phyloP scores from a whole-genome alignment of 73 alveolate species.

The Tetrahymena malaccensis region DNA sequence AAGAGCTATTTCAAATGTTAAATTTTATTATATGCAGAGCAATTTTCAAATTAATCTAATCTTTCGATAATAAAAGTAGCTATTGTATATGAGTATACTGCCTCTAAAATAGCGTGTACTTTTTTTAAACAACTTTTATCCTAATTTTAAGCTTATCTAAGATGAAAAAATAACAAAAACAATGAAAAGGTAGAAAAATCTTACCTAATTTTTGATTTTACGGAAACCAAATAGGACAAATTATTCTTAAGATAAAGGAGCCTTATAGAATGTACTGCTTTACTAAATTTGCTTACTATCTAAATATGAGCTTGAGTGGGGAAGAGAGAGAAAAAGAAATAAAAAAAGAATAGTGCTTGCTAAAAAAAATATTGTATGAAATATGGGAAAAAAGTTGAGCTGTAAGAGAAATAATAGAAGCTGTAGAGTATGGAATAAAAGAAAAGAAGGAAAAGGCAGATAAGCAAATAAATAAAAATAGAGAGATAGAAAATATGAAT shows the following conservation, averaged over 20 bases:
- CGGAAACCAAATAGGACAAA: too few species aligned
- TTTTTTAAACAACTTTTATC: too few species aligned
- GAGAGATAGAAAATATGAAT: background rate
- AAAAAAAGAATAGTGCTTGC: too few species aligned
- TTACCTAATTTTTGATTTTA: background rate
- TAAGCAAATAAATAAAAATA: background rate
- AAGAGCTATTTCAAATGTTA: background rate
- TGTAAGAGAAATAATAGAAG: background rate
- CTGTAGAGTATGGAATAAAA: background rate
- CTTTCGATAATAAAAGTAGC: background rate
- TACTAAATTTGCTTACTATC: background rate
- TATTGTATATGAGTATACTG: background rate
- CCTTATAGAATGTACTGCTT: background rate
- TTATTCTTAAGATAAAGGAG: background rate
- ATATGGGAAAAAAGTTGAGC: too few species aligned
- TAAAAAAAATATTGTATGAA: background rate
- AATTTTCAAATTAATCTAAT: too few species aligned
- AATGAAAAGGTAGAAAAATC: too few species aligned
- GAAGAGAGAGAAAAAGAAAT: background rate
- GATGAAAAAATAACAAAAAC: too few species aligned
- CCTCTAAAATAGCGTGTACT: background rate
- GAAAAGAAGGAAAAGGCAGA: background rate
- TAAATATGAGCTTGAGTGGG: background rate
- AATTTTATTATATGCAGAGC: background rate
- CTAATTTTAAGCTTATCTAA: too few species aligned